Conservation (phyloP, 2,329 filamentous ascomycete genomes). For the Alternaria viburni region DNA sequence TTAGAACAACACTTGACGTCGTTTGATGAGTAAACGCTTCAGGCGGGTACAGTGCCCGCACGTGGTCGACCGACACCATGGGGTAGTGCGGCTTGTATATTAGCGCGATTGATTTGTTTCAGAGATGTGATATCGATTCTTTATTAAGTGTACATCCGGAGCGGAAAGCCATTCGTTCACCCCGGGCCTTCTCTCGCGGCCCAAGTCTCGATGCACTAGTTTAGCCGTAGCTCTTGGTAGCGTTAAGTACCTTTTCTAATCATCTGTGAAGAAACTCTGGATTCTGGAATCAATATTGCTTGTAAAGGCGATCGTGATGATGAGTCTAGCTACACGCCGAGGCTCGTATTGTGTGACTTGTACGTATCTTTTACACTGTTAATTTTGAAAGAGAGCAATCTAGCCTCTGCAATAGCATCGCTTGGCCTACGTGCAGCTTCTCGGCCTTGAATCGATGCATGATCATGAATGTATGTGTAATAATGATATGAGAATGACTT, state of each 20-base stretch:
- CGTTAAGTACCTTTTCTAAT: background rate
- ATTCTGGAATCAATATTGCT: background rate
- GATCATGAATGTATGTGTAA: background rate
- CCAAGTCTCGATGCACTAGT: background rate
- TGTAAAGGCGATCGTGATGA: background rate
- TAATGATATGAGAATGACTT: background rate
- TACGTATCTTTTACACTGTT: background rate
- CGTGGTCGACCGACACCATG: background rate
- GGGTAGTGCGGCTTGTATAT: background rate
- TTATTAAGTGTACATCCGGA: background rate
- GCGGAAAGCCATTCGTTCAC: background rate
- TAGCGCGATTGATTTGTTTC: background rate
- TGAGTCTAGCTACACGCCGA: background rate
- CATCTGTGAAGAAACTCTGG: background rate
- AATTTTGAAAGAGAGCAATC: background rate
- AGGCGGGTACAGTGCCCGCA: background rate
- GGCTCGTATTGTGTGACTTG: background rate
- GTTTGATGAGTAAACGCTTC: background rate
- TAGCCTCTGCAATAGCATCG: background rate
- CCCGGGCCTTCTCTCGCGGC: background rate
- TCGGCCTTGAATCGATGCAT: background rate
- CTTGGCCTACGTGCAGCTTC: background rate
- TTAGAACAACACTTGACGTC: background rate
- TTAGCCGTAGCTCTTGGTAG: background rate
- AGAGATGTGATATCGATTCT: background rate